A percentile compares a stretch with the other conserved stretches of the same genome.
These are phyloP conservation scores for Backusella westeae DNA, from an alignment of 192 early-diverging fungal genomes.

Conservation along the genomic window DNA sequence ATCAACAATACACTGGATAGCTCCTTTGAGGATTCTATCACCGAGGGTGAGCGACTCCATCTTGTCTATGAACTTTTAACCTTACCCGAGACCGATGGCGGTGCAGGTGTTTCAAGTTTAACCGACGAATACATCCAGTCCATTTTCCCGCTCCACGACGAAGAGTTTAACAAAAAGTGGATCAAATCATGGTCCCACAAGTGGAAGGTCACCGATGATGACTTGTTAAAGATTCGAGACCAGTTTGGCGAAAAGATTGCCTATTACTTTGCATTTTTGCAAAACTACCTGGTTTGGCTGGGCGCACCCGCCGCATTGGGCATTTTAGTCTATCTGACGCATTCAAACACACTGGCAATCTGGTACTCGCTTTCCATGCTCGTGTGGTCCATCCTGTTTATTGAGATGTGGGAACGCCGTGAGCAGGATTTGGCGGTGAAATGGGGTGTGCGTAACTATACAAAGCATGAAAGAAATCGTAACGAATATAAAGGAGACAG, in stretches of 20 bases:
- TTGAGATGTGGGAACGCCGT: slow-evolving; percentile 80
- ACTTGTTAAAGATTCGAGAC: slow-evolving; percentile 72
- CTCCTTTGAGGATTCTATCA: slow-evolving; percentile 12
- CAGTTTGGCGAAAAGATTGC: slow-evolving; percentile 91
- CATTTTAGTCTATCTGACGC: slow-evolving; percentile 50
- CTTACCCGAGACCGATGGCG: slow-evolving; percentile 50
- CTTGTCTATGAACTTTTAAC: slow-evolving; percentile 66
- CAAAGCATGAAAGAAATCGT: slow-evolving; percentile 58
- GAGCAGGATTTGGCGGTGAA: slow-evolving; percentile 65
- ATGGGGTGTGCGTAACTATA: slow-evolving; percentile 74
- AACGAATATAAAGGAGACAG: slow-evolving; percentile 69
- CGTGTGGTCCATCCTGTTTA: slow-evolving; percentile 68
- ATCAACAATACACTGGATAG: slow-evolving; percentile 18
- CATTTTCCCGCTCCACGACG: slow-evolving; percentile 80
- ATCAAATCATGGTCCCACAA: slow-evolving; percentile 78
- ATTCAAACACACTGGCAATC: slow-evolving; percentile 56
- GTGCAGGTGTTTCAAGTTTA: slow-evolving; percentile 56
- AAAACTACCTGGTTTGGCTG: slow-evolving; percentile 83
- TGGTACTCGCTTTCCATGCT: slow-evolving; percentile 65
- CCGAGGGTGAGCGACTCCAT: slow-evolving; percentile 56
- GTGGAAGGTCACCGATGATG: slow-evolving; percentile 70
- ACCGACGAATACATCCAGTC: slow-evolving; percentile 58
- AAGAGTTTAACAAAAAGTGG: slow-evolving; percentile 79
- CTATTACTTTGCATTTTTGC: slow-evolving; percentile 94
- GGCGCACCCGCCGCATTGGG: slow-evolving; percentile 67